phyloP scores from a whole-genome alignment of 495 filamentous ascomycete genomes.

The Jackrogersella multiformis region DNA sequence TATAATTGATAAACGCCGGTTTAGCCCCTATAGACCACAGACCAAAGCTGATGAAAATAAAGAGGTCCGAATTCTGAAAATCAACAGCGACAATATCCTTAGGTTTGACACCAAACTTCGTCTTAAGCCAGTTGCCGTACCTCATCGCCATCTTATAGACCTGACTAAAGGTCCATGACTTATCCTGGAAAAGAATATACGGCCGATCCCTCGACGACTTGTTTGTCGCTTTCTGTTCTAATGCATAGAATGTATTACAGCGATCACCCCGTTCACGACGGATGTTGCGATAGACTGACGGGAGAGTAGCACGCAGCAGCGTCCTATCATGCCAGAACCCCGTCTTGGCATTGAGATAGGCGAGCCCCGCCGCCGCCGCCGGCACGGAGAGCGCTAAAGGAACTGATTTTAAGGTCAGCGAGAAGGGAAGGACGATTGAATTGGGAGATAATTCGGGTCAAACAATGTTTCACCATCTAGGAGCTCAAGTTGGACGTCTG shows the following conservation, averaged over 20 bases:
- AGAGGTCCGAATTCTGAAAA: slow-evolving; percentile 84
- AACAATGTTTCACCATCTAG: neutral
- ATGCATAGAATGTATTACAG: slow-evolving; percentile 79
- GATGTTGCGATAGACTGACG: slow-evolving; percentile 51
- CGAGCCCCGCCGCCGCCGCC: slow-evolving; percentile 71
- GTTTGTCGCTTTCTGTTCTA: slow-evolving; percentile 74
- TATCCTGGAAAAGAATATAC: slow-evolving; percentile 80
- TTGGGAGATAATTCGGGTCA: slow-evolving; percentile 1
- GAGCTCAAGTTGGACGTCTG: neutral
- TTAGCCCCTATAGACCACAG: slow-evolving; percentile 89
- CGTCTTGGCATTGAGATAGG: slow-evolving; percentile 83
- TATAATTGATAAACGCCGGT: slow-evolving; percentile 97
- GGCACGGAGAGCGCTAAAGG: slow-evolving; percentile 67
- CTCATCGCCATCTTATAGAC: slow-evolving; percentile 77
- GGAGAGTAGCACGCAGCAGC: slow-evolving; percentile 61
- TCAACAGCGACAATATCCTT: slow-evolving; percentile 89
- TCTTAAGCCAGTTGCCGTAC: slow-evolving; percentile 85
- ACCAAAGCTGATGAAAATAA: slow-evolving; percentile 84
- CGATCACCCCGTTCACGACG: slow-evolving; percentile 64
- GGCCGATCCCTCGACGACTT: slow-evolving; percentile 63
- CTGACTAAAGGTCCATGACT: slow-evolving; percentile 81
- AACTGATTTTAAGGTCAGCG: slow-evolving; percentile 38
- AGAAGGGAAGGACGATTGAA: neutral
- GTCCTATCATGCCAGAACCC: slow-evolving; percentile 71
- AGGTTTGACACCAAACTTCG: slow-evolving; percentile 70